Evolutionary conservation across 768 basidiomycete species (phyloP), one percentile per base, ranked within the genome.

Genomic region (Myochromella boudieri): DNA sequence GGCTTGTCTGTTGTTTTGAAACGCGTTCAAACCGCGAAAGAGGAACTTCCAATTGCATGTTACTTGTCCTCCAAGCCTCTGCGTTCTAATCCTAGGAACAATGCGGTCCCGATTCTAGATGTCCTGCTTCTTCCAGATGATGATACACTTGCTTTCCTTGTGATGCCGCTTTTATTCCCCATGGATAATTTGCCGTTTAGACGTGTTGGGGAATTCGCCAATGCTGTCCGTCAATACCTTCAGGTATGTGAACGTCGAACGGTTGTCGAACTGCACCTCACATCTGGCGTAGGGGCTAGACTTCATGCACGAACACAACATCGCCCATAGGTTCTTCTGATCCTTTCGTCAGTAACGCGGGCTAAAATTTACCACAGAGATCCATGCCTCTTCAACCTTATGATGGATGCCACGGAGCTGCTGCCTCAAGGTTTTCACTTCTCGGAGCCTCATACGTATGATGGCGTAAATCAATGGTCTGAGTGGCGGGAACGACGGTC

Each of bases 1-100:
- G 40, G 41, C 12, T 41, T 26, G 24, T 46, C 46, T 25, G 54
- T 56, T 12, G 44, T 52, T 10, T 28, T 56, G 15, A 56, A 56
- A 39, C n/a, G 17, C 3, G 54, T 56, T 14, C 9, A 37, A 3
- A 52, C 54, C 15, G 11, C 37, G 2, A 42, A 37, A 6, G 15
- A 48, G 14, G 54, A 56, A 27, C 11, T 56, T 6, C 22, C 25
- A 2, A 36, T 56, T 3, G 39, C 44, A 2, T 8, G 9, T 1
- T 43, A 22, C 17, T 29, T 52, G 3, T 49, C 51, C 1, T 33
- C 38, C 7, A 14, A 21, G 2, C 25, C 15, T n/a, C 22, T 31
- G 12, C 12, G 15, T 28, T 9, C 14, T 14, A 48, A 56, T 15
- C 48, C 47, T 2, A 20, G 54, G n/a, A 49, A 49, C 31, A 33